A percentile compares a stretch with the other conserved stretches of the same genome.
Conservation (phyloP, 257 asterid species). For the Nicotiana sylvestris region DNA sequence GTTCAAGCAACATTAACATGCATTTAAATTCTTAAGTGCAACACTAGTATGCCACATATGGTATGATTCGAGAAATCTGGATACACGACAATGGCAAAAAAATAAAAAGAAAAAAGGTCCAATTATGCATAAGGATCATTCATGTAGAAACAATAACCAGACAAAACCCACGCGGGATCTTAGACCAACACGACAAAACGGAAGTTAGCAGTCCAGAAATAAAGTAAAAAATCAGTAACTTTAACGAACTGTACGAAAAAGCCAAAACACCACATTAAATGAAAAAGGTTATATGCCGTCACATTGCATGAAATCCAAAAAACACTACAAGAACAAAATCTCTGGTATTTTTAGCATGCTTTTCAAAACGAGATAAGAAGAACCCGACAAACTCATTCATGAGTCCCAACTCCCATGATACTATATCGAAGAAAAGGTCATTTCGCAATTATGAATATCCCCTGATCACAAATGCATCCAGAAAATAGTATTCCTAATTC, state of each 20-base stretch:
- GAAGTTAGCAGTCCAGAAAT: not conserved
- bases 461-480: conserved; percentile 2
- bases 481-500: not conserved
- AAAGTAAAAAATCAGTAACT: not conserved
- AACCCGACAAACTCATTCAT: not conserved
- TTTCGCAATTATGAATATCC: not conserved
- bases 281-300: not conserved
- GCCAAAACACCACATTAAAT: not conserved
- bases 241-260: not conserved
- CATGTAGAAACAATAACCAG: not conserved
- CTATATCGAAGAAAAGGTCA: not conserved
- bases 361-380: not conserved
- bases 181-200: conserved; percentile 6
- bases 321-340: not conserved
- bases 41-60: not conserved
- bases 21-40: not conserved
- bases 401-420: not conserved
- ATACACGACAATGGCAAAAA: not conserved
- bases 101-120: not conserved
- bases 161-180: not conserved
- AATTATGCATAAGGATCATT: not conserved
- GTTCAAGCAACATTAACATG: too few species aligned
- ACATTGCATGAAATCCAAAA: not conserved
- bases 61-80: not conserved
- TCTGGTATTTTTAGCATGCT: not conserved